phyloP scores from a whole-genome alignment of 352 stramenopile species.

The Globisporangium megalacanthum region DNA sequence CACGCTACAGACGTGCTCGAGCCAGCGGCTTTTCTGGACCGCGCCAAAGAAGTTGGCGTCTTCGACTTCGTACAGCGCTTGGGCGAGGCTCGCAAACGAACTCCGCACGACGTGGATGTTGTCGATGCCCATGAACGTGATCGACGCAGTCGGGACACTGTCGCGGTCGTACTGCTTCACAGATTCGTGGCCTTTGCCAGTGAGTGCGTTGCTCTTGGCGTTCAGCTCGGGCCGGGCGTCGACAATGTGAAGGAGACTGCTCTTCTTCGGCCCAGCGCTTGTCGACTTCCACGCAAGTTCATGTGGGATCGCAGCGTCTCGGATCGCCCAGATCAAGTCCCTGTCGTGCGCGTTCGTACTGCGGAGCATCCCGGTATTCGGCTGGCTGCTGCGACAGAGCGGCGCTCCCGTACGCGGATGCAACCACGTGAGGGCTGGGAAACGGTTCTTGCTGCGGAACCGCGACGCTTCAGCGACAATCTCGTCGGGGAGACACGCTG shows the following conservation, averaged over 20 bases:
- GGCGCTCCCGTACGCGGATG: conserved; percentile 84
- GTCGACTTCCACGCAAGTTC: conserved; percentile 28
- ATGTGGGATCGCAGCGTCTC: conserved; percentile 64
- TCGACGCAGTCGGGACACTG: conserved; percentile 54
- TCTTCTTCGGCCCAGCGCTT: conserved; percentile 51
- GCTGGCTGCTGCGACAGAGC: conserved; percentile 93
- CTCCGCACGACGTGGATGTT: conserved; percentile 68
- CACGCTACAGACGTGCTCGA: conserved; percentile 80
- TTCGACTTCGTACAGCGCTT: conserved; percentile 79
- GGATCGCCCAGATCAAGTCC: conserved; percentile 82
- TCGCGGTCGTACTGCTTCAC: conserved; percentile 84
- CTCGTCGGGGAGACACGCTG: conserved; percentile 51
- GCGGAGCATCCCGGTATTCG: conserved; percentile 93
- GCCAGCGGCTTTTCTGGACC: conserved; percentile 74
- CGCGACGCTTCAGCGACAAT: conserved; percentile 55
- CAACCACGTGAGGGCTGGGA: conserved; percentile 88
- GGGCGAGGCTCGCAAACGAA: conserved; percentile 58
- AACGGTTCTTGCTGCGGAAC: conserved; percentile 75
- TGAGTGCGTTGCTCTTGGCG: conserved; percentile 85
- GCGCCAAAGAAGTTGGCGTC: conserved; percentile 84
- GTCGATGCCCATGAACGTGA: conserved; percentile 22
- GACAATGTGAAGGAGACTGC: conserved; percentile 79
- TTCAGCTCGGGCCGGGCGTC: conserved; percentile 90
- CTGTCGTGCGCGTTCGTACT: conserved; percentile 91
- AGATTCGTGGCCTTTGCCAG: conserved; percentile 89